Base-by-base conservation (phyloP, 2,329 filamentous ascomycete genomes). In the Xylariaceae sp. region DNA sequence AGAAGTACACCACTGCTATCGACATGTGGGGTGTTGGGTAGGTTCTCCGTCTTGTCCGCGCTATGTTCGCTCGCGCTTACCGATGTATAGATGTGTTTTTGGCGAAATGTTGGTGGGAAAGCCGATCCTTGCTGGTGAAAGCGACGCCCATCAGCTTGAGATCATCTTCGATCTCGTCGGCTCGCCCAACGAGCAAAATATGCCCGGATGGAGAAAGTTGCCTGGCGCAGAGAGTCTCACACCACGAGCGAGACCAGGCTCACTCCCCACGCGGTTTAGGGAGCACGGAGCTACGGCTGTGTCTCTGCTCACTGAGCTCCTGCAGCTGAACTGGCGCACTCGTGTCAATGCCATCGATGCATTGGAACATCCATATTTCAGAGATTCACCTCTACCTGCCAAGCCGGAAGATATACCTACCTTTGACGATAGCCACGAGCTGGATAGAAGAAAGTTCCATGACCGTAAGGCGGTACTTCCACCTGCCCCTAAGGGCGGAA, bases 21-120 rank as follows among this genome's bases (percentile, higher is more conserved):
- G 94, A 99, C 71, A 84, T 99, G 73, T 99, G 94, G 94, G 94
- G 94, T 62, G 93, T 97, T 61, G 94, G 93, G 88, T 92, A 77
- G 75, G 84, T 69, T 47, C 47, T 34, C 47, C 40, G 17, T 28
- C 33, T 12, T 45, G 22, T 38, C 2, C 19, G 39, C n/a, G 34
- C 12, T 5, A 45, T 42, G 33, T 41, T 42, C 13, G 33, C 44
- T 17, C 31, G 62, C 62, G 64, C 52, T 70, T 51, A 50, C 39
- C 40, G 51, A 31, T 33, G 4, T 17, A 10, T 51, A 91, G 88
- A n/a, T 99, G 94, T 67, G 91, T 99, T 2, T 97, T 99, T 72
- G 94, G 91, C 47, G 94, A 99, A 69, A 99, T 99, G 93, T 87
- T 97, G 59, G 84, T 90, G 62, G 87, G 90, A 36, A 96, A 93